A percentile compares a stretch with the other conserved stretches of the same genome.
Evolutionary conservation across 345 rosid genomes (phyloP).

Genomic region (Mallotus nudiflorus): DNA sequence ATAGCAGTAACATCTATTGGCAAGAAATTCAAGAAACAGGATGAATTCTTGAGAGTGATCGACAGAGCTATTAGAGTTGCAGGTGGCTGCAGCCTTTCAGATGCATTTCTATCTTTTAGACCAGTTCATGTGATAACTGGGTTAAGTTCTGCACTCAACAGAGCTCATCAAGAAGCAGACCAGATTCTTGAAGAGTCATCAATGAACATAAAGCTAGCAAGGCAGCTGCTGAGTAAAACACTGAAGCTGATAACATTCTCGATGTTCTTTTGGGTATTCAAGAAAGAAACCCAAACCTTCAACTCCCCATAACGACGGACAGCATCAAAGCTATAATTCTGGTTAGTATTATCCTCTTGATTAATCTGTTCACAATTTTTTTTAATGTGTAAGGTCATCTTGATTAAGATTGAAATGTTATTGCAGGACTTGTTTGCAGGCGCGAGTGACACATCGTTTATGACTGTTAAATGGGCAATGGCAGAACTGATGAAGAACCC

Average conservation of each 20-base stretch:
- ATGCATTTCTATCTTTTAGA: background rate
- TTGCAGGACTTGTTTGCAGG: conserved; percentile 20
- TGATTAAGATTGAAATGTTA: too few species aligned
- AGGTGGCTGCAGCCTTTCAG: background rate
- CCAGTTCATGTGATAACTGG: background rate
- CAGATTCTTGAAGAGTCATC: too few species aligned
- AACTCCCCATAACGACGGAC: conserved; percentile 16
- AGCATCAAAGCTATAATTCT: conserved; percentile 39
- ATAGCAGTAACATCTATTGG: conserved; percentile 32
- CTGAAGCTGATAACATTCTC: conserved; percentile 24
- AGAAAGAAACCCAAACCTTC: conserved; percentile 16
- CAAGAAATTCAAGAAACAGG: conserved; percentile 13
- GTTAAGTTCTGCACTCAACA: background rate
- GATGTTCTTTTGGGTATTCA: conserved; percentile 39
- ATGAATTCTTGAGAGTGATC: conserved; percentile 8
- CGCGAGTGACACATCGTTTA: conserved; percentile 19
- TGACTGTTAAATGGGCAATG: conserved; percentile 13
- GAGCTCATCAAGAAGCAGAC: conserved; percentile 5
- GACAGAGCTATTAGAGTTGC: background rate
- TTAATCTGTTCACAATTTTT: too few species aligned
- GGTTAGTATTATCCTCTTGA: too few species aligned
- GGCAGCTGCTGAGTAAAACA: too few species aligned
- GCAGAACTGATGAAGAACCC: conserved; percentile 18
- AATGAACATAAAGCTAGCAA: conserved; percentile 26
- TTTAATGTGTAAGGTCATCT: too few species aligned